A percentile compares a stretch with the other conserved stretches of the same genome.
Conservation (phyloP, 208 protist species). For the Phytomonas francai region DNA sequence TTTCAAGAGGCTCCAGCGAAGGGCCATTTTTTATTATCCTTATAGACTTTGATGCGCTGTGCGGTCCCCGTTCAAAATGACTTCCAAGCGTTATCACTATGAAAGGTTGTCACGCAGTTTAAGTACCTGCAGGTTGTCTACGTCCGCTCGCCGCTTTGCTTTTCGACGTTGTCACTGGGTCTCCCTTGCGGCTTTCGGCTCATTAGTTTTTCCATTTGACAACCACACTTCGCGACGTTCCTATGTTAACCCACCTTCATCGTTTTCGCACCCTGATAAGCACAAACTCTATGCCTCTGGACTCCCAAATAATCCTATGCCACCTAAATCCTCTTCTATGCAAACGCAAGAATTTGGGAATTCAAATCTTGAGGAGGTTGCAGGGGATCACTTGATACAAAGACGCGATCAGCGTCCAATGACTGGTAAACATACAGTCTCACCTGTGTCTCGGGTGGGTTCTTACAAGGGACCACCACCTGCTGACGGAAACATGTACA, state of each 20-base stretch:
- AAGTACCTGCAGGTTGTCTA: not conserved
- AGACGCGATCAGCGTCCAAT: no score
- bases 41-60: not conserved
- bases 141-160: not conserved
- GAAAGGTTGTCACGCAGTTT: not conserved
- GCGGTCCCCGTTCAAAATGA: not conserved
- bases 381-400: not conserved
- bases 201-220: not conserved
- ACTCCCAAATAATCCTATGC: not conserved
- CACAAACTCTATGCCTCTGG: not conserved
- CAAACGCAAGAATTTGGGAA: not conserved
- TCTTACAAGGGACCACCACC: not conserved
- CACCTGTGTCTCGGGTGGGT: not conserved
- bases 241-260: not conserved
- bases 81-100: not conserved
- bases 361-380: not conserved
- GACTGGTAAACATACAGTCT: no score
- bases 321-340: not conserved
- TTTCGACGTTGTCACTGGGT: not conserved
- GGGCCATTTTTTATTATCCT: not conserved
- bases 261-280: not conserved
- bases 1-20: not conserved
- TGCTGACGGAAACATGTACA: not conserved
- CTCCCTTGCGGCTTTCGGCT: not conserved
- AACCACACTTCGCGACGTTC: not conserved